A percentile compares a stretch with the other conserved stretches of the same genome.
Conservation (phyloP, 805 yeast species). For the Teunomyces pallodes region DNA sequence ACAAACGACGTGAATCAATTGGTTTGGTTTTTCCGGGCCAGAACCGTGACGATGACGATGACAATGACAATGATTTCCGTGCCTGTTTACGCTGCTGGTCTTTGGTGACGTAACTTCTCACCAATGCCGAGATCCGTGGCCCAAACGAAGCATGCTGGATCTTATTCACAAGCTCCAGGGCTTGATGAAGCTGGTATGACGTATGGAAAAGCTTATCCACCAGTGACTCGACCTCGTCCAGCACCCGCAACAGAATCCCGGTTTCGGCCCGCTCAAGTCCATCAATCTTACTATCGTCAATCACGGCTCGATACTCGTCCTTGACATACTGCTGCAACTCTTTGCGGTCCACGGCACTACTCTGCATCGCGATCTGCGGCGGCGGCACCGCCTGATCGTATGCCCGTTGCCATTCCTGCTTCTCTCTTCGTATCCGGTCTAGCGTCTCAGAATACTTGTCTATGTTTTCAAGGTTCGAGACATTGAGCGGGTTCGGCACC, state of each 20-base stretch:
- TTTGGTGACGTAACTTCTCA: slow-evolving; percentile 20
- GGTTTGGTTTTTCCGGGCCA: slow-evolving; percentile 5
- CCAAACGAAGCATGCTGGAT: slow-evolving; percentile 17
- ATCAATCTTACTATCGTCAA: slow-evolving; percentile 13
- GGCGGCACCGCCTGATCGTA: slow-evolving; percentile 12
- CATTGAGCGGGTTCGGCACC: slow-evolving; percentile 61
- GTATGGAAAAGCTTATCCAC: slow-evolving; percentile 39
- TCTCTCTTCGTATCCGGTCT: slow-evolving; percentile 43
- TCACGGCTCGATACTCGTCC: slow-evolving; percentile 13
- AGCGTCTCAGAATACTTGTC: slow-evolving; percentile 46
- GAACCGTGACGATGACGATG: not conserved
- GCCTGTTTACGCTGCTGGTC: slow-evolving; percentile 12
- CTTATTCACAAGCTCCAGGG: slow-evolving; percentile 20
- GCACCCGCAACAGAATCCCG: slow-evolving; percentile 7
- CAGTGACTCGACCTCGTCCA: slow-evolving; percentile 20
- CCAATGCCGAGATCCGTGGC: slow-evolving; percentile 17
- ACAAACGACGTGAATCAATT: slow-evolving; percentile 2
- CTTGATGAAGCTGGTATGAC: slow-evolving; percentile 26
- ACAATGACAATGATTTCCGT: too few relatives aligned
- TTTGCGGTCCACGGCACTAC: slow-evolving; percentile 7
- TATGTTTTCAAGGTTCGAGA: slow-evolving; percentile 47
- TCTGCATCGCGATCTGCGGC: slow-evolving; percentile 4
- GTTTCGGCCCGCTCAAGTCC: not conserved
- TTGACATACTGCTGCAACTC: not conserved
- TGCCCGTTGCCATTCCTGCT: slow-evolving; percentile 44